Evolutionary conservation across 192 early-diverging fungal species (phyloP).

Genomic region (Dispira simplex): DNA sequence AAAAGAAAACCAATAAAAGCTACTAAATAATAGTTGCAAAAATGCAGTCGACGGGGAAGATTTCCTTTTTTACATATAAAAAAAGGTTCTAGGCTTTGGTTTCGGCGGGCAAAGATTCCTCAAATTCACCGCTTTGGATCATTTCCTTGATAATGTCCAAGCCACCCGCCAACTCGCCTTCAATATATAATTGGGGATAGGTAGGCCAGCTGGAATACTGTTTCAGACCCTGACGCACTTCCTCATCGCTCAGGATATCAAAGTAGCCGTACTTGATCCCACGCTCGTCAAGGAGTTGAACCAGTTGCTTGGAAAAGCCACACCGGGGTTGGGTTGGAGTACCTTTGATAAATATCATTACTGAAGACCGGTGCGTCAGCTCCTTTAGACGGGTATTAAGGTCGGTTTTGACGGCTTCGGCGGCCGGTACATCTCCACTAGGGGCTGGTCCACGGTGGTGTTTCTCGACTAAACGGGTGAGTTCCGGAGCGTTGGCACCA

Average conservation of each 20-base stretch:
- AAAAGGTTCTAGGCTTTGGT: no score
- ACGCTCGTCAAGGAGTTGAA: constrained; percentile 61
- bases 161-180: constrained; percentile 86
- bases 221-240: constrained; percentile 85
- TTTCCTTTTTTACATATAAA: no score
- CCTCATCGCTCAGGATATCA: constrained; percentile 86
- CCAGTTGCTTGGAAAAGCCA: constrained; percentile 73
- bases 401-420: constrained; percentile 39
- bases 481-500: constrained; percentile 71
- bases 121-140: constrained; percentile 57
- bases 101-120: constrained; percentile 34
- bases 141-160: constrained; percentile 92
- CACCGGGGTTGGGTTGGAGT: constrained; percentile 82
- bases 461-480: constrained; percentile 57
- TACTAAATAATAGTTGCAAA: no score
- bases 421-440: constrained; percentile 18
- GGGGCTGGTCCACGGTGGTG: constrained; percentile 28
- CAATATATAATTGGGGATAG: constrained; percentile 84
- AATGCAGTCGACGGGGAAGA: no score
- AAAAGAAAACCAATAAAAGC: no score
- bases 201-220: constrained; percentile 89
- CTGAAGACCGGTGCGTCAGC: constrained; percentile 43
- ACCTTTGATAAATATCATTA: constrained; percentile 98
- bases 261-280: constrained; percentile 70
- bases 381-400: constrained; percentile 57